Base-by-base conservation (phyloP, 331 rosid species). In the Telfairia occidentalis region DNA sequence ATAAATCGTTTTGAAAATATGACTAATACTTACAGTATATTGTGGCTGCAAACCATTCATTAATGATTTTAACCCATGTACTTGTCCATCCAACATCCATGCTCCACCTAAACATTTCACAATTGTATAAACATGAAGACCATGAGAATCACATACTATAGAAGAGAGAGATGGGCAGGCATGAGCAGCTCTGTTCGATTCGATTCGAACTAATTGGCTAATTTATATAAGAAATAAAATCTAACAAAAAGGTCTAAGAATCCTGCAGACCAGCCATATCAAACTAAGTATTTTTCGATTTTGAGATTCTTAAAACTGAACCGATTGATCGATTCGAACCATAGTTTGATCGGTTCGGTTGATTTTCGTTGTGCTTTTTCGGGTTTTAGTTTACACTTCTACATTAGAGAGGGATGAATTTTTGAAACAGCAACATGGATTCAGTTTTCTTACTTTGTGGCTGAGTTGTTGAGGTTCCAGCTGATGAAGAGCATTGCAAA, bases 1-100 rank as follows among this genome's bases (percentile, higher is more conserved):
- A 30, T n/a, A 63, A 2, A 35, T 2, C 2, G 7, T 3, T 64
- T 37, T n/a, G 28, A 64, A n/a, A n/a, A 24, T 66, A 10, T 5
- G 9, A 54, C 2, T 81, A 49, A 49, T 30, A 81, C 97, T 89
- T 84, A 91, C 98, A 18, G 77, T 87, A 93, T 40, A 91, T 50
- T 23, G 96, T 81, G 74, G 96, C 96, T 26, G 97, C 96, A 81
- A 93, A 88, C 97, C 98, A 91, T 81, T 93, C 96, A 28, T 90
- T 91, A 75, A 88, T 43, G 50, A 89, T 82, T 78, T 84, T 93
- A 49, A 89, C 92, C 90, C 98, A 89, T 45, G 92, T 89, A 67
- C 98, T 93, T 73, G 92, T 74, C 98, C 98, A 89, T 1, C 97
- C 96, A 38, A 89, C 87, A 79, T 91, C 98, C 67, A 93, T 91